Percentiles rank a stretch among this genome's conserved stretches.
Conservation (phyloP, 768 basidiomycete genomes). For the Tylopilus sp. region DNA sequence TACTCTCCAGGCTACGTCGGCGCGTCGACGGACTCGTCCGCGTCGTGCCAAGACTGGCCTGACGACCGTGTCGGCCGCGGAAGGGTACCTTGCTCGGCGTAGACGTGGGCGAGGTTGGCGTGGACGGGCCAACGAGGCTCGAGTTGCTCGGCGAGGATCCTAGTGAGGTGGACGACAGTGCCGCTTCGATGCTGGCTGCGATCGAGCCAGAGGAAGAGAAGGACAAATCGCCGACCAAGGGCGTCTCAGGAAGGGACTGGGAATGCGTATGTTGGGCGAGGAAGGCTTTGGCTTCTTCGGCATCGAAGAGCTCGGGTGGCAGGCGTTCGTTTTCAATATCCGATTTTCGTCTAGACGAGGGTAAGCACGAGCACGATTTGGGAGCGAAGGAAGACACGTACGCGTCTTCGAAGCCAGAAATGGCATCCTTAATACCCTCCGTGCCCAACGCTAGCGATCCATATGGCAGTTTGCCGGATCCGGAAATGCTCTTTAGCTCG, state of each 20-base stretch:
- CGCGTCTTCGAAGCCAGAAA: constrained; percentile 94
- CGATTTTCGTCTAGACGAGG: constrained; percentile 73
- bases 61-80: constrained; percentile 54
- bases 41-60: constrained; percentile 82
- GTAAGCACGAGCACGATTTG: neutral
- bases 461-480: constrained; percentile 73
- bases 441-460: constrained; percentile 83
- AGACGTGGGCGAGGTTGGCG: constrained; percentile 37
- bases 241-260: constrained; percentile 49
- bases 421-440: constrained; percentile 94
- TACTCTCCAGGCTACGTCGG: constrained; percentile 89
- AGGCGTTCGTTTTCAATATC: constrained; percentile 99
- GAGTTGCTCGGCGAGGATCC: constrained; percentile 23
- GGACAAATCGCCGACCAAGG: constrained; percentile 41
- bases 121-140: constrained; percentile 16
- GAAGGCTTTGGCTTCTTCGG: constrained; percentile 63
- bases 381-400: constrained; percentile 41
- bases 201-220: constrained; percentile 44
- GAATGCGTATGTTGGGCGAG: constrained; percentile 35
- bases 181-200: constrained; percentile 38
- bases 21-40: constrained; percentile 89
- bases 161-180: constrained; percentile 22
- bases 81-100: constrained; percentile 50
- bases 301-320: constrained; percentile 94
- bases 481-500: constrained; percentile 89